Conservation (phyloP, 805 yeast species). For the Jamesozyma lodderae region DNA sequence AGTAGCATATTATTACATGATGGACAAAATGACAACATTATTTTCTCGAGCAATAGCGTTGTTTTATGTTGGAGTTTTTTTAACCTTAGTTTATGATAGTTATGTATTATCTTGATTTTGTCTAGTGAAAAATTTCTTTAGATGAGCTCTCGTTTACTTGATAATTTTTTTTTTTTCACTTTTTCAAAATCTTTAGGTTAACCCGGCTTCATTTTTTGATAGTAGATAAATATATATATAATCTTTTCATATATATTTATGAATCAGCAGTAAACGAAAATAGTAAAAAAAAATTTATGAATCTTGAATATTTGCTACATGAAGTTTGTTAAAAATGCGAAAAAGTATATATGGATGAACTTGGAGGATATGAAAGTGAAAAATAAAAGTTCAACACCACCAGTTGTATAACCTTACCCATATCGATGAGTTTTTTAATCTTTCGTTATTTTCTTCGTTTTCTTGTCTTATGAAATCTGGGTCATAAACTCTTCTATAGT, state of each 20-base stretch:
- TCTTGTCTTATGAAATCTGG: slow-evolving; percentile 35
- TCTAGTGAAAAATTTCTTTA: not conserved
- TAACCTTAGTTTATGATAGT: too few relatives aligned
- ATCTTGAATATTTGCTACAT: too few relatives aligned
- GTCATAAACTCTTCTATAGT: slow-evolving; percentile 35
- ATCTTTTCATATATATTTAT: too few relatives aligned
- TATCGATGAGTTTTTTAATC: slow-evolving; percentile 10
- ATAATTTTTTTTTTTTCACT: not conserved
- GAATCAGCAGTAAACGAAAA: too few relatives aligned
- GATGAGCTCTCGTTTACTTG: not conserved
- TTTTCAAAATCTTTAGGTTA: not conserved
- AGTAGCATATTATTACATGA: slow-evolving; percentile 86
- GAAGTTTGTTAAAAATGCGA: too few relatives aligned
- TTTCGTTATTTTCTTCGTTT: slow-evolving; percentile 31
- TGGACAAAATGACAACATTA: slow-evolving; percentile 94
- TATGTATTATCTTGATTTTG: too few relatives aligned
- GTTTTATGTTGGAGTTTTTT: too few relatives aligned
- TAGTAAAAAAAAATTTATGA: too few relatives aligned
- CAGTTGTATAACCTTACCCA: slow-evolving; percentile 31
- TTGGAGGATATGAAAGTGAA: too few relatives aligned
- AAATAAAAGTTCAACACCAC: slow-evolving; percentile 34
- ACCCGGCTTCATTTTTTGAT: not conserved
- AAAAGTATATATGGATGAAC: too few relatives aligned
- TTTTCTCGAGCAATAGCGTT: too few relatives aligned
- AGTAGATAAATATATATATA: too few relatives aligned